These are phyloP conservation scores for Debaryomyces coudertii DNA, from an alignment of 1,139 yeast genomes.

Conservation along the genomic window DNA sequence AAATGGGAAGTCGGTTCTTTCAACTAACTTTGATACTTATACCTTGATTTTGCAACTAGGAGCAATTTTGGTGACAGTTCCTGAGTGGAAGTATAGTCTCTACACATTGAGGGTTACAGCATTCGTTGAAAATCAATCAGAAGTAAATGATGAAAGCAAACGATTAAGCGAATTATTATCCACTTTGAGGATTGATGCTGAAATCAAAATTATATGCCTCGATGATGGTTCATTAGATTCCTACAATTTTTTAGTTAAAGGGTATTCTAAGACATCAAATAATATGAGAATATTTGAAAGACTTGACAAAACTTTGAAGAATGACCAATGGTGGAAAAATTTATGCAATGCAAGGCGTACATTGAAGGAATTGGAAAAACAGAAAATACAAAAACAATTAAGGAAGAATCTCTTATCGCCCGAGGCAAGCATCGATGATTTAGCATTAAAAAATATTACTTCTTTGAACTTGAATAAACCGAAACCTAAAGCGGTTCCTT, in stretches of 20 bases:
- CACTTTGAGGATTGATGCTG: slow-evolving; percentile 82
- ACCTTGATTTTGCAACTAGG: slow-evolving; percentile 91
- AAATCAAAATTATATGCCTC: slow-evolving; percentile 69
- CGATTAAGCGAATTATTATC: slow-evolving; percentile 66
- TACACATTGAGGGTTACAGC: slow-evolving; percentile 79
- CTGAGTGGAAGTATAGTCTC: slow-evolving; percentile 77
- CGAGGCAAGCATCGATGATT: slow-evolving; percentile 3
- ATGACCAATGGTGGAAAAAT: slow-evolving; percentile 69
- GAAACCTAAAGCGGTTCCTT: slow-evolving; percentile 10
- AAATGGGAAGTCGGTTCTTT: slow-evolving; percentile 68
- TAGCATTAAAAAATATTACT: slow-evolving; percentile 18
- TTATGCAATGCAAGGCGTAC: slow-evolving; percentile 58
- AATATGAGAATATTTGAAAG: slow-evolving; percentile 33
- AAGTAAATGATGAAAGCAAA: slow-evolving; percentile 67
- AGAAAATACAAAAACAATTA: slow-evolving; percentile 18
- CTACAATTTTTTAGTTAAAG: slow-evolving; percentile 79
- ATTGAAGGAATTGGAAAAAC: slow-evolving; percentile 38
- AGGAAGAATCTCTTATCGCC: slow-evolving; percentile 1
- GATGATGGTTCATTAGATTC: slow-evolving; percentile 59
- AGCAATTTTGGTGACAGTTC: slow-evolving; percentile 88
- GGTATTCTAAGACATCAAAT: slow-evolving; percentile 40
- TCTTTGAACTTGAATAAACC: slow-evolving; percentile 33
- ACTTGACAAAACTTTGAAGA: slow-evolving; percentile 35
- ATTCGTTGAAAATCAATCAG: slow-evolving; percentile 77
- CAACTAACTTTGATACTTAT: slow-evolving; percentile 93